These are phyloP conservation scores for Cladobotryum protrusum DNA, from an alignment of 2,329 filamentous ascomycete species.

Conservation along the genomic window DNA sequence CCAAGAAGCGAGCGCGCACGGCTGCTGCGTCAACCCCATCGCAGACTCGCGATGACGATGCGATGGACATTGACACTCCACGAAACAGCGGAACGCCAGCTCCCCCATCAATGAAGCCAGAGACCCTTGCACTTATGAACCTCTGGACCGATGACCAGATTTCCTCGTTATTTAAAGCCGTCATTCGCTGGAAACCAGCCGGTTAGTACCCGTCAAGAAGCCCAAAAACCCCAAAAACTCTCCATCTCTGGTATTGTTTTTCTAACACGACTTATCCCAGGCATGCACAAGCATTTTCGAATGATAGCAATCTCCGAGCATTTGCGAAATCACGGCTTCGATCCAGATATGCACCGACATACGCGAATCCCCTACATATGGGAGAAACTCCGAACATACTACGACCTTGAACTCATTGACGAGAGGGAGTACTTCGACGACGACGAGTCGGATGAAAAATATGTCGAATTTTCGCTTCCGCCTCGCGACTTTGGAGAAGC, in stretches of 20 bases:
- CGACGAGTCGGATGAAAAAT: conserved; percentile 52
- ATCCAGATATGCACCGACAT: conserved; percentile 64
- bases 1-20: conserved; percentile 60
- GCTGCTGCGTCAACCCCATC: conserved; percentile 53
- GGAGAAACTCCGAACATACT: conserved; percentile 76
- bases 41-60: conserved; percentile 49
- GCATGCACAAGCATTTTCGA: conserved; percentile 90
- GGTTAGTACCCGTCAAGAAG: conserved; percentile 45
- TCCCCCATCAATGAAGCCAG: conserved; percentile 17
- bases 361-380: conserved; percentile 89
- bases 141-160: conserved; percentile 96
- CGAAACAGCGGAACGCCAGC: conserved; percentile 45
- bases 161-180: conserved; percentile 83
- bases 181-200: conserved; percentile 94
- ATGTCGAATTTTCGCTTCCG: conserved; percentile 61
- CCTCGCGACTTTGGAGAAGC: conserved; percentile 37
- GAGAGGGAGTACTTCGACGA: conserved; percentile 69
- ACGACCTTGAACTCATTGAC: conserved; percentile 80
- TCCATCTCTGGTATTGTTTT: too few relatives aligned
- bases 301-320: conserved; percentile 82
- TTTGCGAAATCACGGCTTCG: conserved; percentile 72
- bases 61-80: conserved; percentile 54
- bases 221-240: background rate
- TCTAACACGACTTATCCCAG: conserved; percentile 25
- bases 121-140: conserved; percentile 42